Base-by-base conservation (phyloP, 1,139 yeast genomes). In the Martiniozyma asiatica region DNA sequence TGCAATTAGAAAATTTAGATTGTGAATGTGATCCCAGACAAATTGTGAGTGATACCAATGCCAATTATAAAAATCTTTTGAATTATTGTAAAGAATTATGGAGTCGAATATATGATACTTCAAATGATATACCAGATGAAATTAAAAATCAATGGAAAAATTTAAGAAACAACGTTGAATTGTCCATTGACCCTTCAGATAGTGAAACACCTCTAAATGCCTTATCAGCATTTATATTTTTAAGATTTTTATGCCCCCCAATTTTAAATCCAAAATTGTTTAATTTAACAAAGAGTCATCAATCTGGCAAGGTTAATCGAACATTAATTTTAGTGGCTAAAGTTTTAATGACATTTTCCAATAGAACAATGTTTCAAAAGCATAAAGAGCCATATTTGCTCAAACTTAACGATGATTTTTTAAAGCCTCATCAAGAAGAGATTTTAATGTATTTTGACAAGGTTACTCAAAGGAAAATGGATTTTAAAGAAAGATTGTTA, bases 191-290 rank as follows among this genome's bases (percentile, higher is more conserved):
- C 38, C 76, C 78, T 1, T 65, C 59, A 15, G 77, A 73, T 43
- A 56, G 56, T 14, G 60, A 60, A 6, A 63, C 73, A 1, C 64
- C 80, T 1, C 53, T 77, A 34, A 75, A 85, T 45, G 79, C 93
- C 34, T 59, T 87, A 21, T 71, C 92, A 17, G 87, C 94, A 1
- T 80, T 89, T 45, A 58, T 89, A 14, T 89, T 89, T 50, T 57
- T 89, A 38, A 60, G 97, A 38, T 85, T 82, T 50, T 73, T 84
- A 43, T 87, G 95, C 47, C 97, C 97, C 0, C 94, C 94, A 0
- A 69, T 89, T 25, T 58, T 89, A 45, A 85, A 84, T 45, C 97
- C 97, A 0, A 84, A 84, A 45, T 55, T 84, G 27, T 85, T 84
- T 50, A 74, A 76, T 39, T 60, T 89, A 30, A 70, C 84, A 1